A percentile compares a stretch with the other conserved stretches of the same genome.
phyloP scores from a whole-genome alignment of 2,329 filamentous ascomycete species.

The Alternaria sp. region DNA sequence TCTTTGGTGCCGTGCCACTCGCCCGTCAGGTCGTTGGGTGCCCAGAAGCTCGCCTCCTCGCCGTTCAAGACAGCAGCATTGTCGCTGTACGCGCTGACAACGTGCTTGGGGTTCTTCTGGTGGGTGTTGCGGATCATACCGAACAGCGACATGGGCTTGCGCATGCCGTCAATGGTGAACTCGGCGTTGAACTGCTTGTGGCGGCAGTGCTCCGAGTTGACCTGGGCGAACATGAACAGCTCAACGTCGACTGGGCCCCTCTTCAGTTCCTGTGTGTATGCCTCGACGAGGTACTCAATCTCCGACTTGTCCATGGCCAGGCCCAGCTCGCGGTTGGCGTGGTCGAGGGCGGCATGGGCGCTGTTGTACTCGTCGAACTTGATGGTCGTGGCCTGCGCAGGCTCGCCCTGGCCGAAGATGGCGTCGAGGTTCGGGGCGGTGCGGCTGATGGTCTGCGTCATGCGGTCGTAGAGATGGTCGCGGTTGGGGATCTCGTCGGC shows the following conservation, averaged over 20 bases:
- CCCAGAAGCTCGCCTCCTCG: constrained; percentile 77
- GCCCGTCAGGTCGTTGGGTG: constrained; percentile 82
- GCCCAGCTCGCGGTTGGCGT: constrained; percentile 83
- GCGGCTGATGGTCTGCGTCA: constrained; percentile 84
- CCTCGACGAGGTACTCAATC: constrained; percentile 91
- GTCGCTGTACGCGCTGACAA: constrained; percentile 96
- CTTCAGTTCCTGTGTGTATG: constrained; percentile 70
- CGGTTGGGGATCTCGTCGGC: constrained; percentile 63
- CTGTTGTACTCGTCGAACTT: constrained; percentile 68
- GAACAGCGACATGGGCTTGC: constrained; percentile 82
- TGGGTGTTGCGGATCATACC: constrained; percentile 98
- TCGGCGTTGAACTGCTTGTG: constrained; percentile 95
- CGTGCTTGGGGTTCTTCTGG: constrained; percentile 74
- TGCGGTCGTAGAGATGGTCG: constrained; percentile 85
- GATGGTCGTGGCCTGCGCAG: constrained; percentile 73
- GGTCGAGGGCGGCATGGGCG: constrained; percentile 74
- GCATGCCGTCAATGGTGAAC: constrained; percentile 90
- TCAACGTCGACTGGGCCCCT: constrained; percentile 85
- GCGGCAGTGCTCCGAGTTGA: constrained; percentile 93
- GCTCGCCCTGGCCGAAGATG: constrained; percentile 78
- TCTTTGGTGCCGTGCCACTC: constrained; percentile 90
- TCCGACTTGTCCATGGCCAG: constrained; percentile 87
- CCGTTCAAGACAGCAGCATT: constrained; percentile 93
- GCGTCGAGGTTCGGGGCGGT: constrained; percentile 70
- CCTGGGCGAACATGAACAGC: constrained; percentile 98